Conservation (phyloP, 176 grass and related monocot species). For the Oryza australiensis region DNA sequence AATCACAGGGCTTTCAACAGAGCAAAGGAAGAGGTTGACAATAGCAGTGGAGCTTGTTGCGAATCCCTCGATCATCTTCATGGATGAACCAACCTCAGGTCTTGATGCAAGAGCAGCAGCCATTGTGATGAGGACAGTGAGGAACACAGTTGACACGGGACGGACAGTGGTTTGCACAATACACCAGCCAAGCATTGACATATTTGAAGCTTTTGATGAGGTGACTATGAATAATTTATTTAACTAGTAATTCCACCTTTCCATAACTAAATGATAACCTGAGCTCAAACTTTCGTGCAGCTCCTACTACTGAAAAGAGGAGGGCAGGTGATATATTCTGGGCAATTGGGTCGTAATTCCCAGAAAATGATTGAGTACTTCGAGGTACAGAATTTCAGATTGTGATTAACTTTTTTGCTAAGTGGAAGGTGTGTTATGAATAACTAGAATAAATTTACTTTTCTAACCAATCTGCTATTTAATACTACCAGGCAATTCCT, state of each 20-base stretch:
- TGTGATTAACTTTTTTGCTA: not conserved
- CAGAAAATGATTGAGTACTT: conserved; percentile 92
- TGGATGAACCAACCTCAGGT: conserved; percentile 99
- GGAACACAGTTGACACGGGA: conserved; percentile 97
- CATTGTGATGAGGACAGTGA: conserved; percentile 98
- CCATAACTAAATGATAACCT: not conserved
- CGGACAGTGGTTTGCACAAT: conserved; percentile 97
- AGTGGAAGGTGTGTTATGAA: conserved; percentile 7
- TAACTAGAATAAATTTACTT: not conserved
- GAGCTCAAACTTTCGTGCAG: conserved; percentile 37
- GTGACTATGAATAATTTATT: conserved; percentile 37
- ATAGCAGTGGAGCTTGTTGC: conserved; percentile 98
- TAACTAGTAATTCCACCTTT: conserved; percentile 6
- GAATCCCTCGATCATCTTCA: conserved; percentile 98
- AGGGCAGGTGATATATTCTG: conserved; percentile 95
- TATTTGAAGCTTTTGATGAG: conserved; percentile 99
- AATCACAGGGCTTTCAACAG: conserved; percentile 90
- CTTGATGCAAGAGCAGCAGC: conserved; percentile 98
- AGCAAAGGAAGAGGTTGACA: conserved; percentile 92
- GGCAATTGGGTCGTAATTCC: conserved; percentile 78
- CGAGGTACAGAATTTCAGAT: conserved; percentile 57
- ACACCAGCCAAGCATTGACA: conserved; percentile 98
- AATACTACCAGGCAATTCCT: conserved; percentile 72
- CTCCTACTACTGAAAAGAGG: conserved; percentile 93
- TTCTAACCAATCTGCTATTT: conserved; percentile 12